These are phyloP conservation scores for Starmerella davenportii DNA, from an alignment of 805 yeast genomes.

Conservation along the genomic window DNA sequence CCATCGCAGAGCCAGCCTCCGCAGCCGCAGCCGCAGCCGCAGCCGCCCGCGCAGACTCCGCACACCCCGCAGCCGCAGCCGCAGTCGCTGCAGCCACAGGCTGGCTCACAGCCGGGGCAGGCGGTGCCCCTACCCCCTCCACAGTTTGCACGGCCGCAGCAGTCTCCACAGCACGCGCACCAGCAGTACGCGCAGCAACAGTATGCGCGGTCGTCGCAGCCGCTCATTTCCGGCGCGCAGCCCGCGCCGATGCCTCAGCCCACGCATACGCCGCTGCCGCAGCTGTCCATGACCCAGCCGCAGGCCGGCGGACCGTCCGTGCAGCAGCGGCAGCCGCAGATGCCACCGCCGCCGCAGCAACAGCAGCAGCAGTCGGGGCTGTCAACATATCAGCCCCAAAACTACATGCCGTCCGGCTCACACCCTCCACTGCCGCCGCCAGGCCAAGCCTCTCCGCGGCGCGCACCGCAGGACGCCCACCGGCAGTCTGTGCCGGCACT, in stretches of 20 bases:
- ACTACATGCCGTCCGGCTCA: no score
- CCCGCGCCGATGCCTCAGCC: no score
- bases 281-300: no score
- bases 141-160: not conserved
- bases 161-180: slow-evolving; percentile 3
- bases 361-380: no score
- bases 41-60: not conserved
- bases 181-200: slow-evolving; percentile 6
- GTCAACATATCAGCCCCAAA: no score
- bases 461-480: no score
- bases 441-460: not conserved
- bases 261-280: no score
- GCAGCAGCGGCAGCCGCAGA: no score
- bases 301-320: no score
- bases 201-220: not conserved
- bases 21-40: slow-evolving; percentile 1
- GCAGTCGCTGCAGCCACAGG: slow-evolving; percentile 3
- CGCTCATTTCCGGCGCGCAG: not conserved
- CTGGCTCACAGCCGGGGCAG: slow-evolving; percentile 1
- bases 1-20: not conserved
- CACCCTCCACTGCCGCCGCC: no score
- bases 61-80: slow-evolving; percentile 1
- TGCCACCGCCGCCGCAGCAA: no score
- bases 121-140: slow-evolving; percentile 3
- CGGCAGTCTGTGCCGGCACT: not conserved